These are phyloP conservation scores for Hypocrella siamensis DNA, from an alignment of 2,329 filamentous ascomycete genomes.

Conservation along the genomic window DNA sequence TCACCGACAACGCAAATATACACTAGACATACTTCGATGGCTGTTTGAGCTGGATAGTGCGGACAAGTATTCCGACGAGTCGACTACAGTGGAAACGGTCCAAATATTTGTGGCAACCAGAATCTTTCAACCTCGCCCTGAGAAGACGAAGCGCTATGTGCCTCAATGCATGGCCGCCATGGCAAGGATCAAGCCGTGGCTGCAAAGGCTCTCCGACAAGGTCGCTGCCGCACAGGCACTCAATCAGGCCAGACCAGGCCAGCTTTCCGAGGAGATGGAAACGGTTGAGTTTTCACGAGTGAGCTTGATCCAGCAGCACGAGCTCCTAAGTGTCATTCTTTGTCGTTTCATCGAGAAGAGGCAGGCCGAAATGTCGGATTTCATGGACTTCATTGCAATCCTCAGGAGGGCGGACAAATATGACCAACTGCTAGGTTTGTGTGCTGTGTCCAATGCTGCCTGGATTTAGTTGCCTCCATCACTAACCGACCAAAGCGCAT, in stretches of 20 bases:
- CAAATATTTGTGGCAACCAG: constrained; percentile 18
- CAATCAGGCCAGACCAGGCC: constrained; percentile 40
- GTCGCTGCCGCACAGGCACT: constrained; percentile 61
- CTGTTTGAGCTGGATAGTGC: constrained; percentile 49
- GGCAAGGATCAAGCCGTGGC: constrained; percentile 59
- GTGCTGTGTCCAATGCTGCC: not conserved
- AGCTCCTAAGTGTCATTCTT: constrained; percentile 68
- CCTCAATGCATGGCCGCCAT: constrained; percentile 63
- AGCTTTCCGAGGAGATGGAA: constrained; percentile 50
- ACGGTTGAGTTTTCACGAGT: constrained; percentile 65
- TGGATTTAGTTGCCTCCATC: constrained; percentile 2
- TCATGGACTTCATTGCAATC: constrained; percentile 51
- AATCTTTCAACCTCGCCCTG: constrained; percentile 15
- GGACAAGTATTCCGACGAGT: constrained; percentile 36
- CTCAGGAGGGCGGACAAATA: constrained; percentile 62
- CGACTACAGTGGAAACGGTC: constrained; percentile 15
- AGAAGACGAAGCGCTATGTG: constrained; percentile 44
- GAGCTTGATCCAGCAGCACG: constrained; percentile 79
- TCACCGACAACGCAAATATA: constrained; percentile 68
- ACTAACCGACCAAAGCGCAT: constrained; percentile 38
- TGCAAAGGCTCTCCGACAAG: constrained; percentile 62
- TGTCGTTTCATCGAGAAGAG: constrained; percentile 63
- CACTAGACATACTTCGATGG: constrained; percentile 72
- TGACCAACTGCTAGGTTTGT: constrained; percentile 43
- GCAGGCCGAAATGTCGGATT: constrained; percentile 55